Evolutionary conservation across 257 asterid species (phyloP).

Genomic region (Ballota nigra): DNA sequence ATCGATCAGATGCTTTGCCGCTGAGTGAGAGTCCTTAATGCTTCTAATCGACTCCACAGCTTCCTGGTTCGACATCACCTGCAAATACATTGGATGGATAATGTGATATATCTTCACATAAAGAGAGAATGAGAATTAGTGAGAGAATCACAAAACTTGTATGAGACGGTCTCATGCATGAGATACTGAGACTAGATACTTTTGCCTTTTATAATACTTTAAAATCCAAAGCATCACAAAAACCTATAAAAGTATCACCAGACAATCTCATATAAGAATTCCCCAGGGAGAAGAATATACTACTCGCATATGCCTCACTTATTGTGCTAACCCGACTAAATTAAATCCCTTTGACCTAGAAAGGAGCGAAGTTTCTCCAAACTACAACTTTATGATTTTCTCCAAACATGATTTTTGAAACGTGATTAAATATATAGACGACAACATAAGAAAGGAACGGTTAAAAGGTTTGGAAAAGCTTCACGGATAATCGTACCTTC

Average conservation of each 20-base stretch:
- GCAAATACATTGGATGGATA: background rate
- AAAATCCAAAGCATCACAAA: too few species aligned
- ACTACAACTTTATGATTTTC: too few species aligned
- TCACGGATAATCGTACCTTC: constrained; percentile 46
- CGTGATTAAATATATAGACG: background rate
- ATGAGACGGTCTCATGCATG: too few species aligned
- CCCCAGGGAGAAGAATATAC: too few species aligned
- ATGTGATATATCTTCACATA: background rate
- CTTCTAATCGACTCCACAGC: constrained; percentile 66
- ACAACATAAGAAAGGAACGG: background rate
- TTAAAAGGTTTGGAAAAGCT: background rate
- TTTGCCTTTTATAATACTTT: too few species aligned
- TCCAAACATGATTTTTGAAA: too few species aligned
- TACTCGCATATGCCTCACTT: background rate
- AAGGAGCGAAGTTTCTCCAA: too few species aligned
- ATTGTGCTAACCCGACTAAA: background rate
- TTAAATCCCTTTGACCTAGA: too few species aligned
- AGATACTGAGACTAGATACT: too few species aligned
- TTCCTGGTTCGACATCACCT: constrained; percentile 93
- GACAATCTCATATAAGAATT: too few species aligned
- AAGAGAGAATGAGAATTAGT: background rate
- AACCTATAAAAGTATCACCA: too few species aligned
- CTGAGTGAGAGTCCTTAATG: constrained; percentile 63
- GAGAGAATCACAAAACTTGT: too few species aligned
- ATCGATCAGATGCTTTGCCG: constrained; percentile 65